Conservation (phyloP, 2,329 filamentous ascomycete genomes). For the Colletotrichum sp. region DNA sequence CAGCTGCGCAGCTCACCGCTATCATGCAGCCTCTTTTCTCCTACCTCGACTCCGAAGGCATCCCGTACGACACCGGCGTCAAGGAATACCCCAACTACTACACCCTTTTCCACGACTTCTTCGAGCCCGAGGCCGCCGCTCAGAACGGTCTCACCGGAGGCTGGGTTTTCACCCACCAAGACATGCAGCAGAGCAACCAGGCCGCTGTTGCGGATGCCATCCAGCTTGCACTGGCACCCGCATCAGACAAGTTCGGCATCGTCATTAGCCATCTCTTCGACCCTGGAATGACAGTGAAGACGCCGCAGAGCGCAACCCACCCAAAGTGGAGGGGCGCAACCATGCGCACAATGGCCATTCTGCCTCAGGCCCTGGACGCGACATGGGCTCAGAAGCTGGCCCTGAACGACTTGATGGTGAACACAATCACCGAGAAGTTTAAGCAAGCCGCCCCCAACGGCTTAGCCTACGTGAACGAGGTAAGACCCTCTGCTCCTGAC, state of each 20-base stretch:
- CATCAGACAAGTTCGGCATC: neutral
- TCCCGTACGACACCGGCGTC: constrained; percentile 8
- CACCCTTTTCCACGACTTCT: constrained; percentile 16
- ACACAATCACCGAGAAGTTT: constrained; percentile 18
- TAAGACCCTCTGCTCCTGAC: neutral
- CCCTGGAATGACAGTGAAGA: neutral
- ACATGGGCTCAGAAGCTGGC: constrained; percentile 16
- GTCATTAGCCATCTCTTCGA: constrained; percentile 19
- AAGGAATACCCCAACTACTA: constrained; percentile 17
- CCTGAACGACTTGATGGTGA: constrained; percentile 19
- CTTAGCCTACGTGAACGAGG: constrained; percentile 18
- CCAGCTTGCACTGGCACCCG: neutral
- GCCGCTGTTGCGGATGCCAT: constrained; percentile 6
- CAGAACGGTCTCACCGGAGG: constrained; percentile 23
- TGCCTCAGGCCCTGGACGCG: constrained; percentile 13
- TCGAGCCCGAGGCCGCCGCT: constrained; percentile 16
- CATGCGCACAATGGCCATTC: constrained; percentile 17
- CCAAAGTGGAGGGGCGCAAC: constrained; percentile 15
- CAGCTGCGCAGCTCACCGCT: neutral
- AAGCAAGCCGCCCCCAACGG: constrained; percentile 15
- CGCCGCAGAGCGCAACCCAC: constrained; percentile 16
- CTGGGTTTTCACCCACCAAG: constrained; percentile 20
- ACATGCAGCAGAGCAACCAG: constrained; percentile 11
- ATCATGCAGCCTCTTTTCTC: constrained; percentile 13
- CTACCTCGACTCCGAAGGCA: constrained; percentile 5